Conservation (phyloP, 352 stramenopile genomes). For the Globisporangium perplexum region DNA sequence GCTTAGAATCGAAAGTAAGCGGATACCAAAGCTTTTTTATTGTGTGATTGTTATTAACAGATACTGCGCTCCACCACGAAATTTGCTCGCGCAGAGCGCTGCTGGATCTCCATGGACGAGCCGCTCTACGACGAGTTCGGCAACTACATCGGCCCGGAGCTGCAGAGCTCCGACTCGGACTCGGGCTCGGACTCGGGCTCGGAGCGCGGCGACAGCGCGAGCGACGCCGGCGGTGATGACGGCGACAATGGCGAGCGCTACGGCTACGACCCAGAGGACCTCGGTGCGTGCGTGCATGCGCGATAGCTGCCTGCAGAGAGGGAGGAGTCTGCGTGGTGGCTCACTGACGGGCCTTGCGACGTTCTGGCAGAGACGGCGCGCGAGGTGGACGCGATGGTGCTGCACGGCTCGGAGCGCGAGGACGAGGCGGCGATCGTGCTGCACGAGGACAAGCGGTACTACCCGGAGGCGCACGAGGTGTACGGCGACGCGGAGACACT, state of each 20-base stretch:
- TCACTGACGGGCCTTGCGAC: neutral
- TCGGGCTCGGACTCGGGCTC: constrained; percentile 56
- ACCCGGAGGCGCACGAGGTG: constrained; percentile 95
- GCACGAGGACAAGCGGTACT: constrained; percentile 99
- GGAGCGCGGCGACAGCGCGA: constrained; percentile 18
- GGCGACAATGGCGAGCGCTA: constrained; percentile 30
- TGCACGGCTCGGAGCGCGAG: constrained; percentile 42
- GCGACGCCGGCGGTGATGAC: constrained; percentile 24
- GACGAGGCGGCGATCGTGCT: constrained; percentile 95
- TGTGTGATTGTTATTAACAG: too few relatives aligned
- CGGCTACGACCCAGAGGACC: constrained; percentile 14
- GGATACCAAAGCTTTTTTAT: too few relatives aligned
- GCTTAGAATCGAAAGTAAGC: too few relatives aligned
- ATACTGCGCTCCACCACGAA: too few relatives aligned
- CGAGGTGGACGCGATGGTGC: constrained; percentile 39
- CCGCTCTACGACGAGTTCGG: constrained; percentile 99
- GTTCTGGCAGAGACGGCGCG: constrained; percentile 14
- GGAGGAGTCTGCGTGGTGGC: neutral
- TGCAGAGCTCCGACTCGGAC: constrained; percentile 63
- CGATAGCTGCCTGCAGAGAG: constrained; percentile 20
- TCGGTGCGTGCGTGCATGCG: constrained; percentile 9
- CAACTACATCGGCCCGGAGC: constrained; percentile 99
- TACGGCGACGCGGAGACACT: constrained; percentile 96
- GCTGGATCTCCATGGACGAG: constrained; percentile 95
- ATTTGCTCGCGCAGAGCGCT: too few relatives aligned